phyloP scores from a whole-genome alignment of 257 asterid genomes.

The Solanum medicagineum region DNA sequence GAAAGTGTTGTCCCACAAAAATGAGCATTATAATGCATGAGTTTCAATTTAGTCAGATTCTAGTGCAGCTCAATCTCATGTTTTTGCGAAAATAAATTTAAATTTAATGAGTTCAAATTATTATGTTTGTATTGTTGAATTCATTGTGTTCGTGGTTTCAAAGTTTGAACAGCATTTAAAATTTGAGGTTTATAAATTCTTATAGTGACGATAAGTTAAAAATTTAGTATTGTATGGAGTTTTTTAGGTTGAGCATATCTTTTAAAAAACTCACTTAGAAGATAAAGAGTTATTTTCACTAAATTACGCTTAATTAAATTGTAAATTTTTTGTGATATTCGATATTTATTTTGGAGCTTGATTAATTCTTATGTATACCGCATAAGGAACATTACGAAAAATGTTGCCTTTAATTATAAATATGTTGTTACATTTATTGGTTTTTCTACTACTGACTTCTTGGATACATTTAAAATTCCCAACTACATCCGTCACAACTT shows the following conservation, averaged over 20 bases:
- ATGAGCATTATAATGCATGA: no score
- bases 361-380: not conserved
- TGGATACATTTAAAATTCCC: not conserved
- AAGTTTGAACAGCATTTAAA: not conserved
- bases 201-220: not conserved
- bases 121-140: not conserved
- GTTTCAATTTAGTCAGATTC: no score
- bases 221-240: no score
- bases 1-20: no score
- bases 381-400: not conserved
- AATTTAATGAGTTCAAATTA: no score
- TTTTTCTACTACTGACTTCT: not conserved
- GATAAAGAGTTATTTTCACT: not conserved
- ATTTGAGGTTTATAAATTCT: not conserved
- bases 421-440: not conserved
- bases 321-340: not conserved
- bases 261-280: no score
- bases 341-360: not conserved
- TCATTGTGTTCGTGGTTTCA: not conserved
- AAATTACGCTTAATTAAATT: not conserved
- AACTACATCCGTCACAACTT: not conserved
- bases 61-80: no score
- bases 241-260: no score
- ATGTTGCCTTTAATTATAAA: not conserved
- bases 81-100: no score